Percentiles rank a stretch among this genome's conserved stretches.
phyloP scores from a whole-genome alignment of 495 filamentous ascomycete genomes.

The Wilcoxina mikolae region DNA sequence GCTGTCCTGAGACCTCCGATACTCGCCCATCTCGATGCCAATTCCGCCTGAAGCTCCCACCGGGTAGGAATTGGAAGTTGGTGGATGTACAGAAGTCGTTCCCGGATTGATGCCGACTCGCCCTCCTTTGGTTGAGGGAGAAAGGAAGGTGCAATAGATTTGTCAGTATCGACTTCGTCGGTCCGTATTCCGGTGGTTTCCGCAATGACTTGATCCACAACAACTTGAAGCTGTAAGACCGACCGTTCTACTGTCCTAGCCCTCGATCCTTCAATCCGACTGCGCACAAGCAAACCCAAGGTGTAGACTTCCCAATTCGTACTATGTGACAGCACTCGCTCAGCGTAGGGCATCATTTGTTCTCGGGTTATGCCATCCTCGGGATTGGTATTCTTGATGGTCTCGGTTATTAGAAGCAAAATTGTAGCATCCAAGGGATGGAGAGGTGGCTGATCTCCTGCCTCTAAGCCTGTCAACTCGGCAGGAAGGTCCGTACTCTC shows the following conservation, averaged over 20 bases:
- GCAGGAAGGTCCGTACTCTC: constrained; percentile 39
- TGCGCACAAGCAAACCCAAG: constrained; percentile 73
- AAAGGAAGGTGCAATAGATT: constrained; percentile 49
- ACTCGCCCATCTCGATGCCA: constrained; percentile 77
- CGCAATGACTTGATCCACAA: constrained; percentile 89
- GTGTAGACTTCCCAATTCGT: constrained; percentile 99
- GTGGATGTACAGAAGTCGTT: constrained; percentile 70
- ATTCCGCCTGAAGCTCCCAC: constrained; percentile 87
- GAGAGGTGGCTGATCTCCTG: constrained; percentile 69
- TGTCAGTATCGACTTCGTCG: constrained; percentile 21
- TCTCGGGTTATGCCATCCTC: constrained; percentile 75
- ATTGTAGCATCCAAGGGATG: constrained; percentile 66
- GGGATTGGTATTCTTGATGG: constrained; percentile 74
- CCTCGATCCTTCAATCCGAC: constrained; percentile 71
- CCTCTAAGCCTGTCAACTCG: constrained; percentile 46
- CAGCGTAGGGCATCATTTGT: constrained; percentile 81
- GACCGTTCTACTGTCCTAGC: constrained; percentile 77
- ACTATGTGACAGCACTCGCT: constrained; percentile 71
- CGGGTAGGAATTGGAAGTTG: constrained; percentile 66
- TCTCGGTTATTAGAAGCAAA: constrained; percentile 69
- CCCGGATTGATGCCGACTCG: constrained; percentile 60
- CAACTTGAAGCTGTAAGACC: constrained; percentile 83
- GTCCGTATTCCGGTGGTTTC: constrained; percentile 46
- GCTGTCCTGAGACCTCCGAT: constrained; percentile 79
- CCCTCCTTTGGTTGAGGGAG: constrained; percentile 59